These are phyloP conservation scores for Penicillium egyptiacum DNA, from an alignment of 495 filamentous ascomycete species.

Conservation along the genomic window DNA sequence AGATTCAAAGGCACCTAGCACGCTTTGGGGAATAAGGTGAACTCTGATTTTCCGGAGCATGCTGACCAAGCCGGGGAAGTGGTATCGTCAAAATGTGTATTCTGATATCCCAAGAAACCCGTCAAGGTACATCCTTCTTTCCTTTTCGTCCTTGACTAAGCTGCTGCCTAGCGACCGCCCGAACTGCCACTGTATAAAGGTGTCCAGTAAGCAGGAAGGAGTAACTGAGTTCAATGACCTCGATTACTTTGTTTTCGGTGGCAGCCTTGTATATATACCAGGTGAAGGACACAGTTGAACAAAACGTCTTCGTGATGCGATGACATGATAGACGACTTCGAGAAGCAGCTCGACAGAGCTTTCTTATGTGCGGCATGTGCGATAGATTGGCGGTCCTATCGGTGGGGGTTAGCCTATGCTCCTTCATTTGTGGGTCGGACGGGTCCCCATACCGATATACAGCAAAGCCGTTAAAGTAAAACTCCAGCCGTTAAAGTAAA, in stretches of 20 bases:
- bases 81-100: constrained; percentile 13
- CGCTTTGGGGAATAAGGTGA: constrained; percentile 4
- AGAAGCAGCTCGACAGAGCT: constrained; percentile 4
- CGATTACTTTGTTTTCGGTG: constrained; percentile 6
- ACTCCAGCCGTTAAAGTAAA: constrained; percentile 15
- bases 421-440: neutral
- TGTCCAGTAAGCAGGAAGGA: constrained; percentile 10
- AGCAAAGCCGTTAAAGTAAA: no score
- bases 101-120: constrained; percentile 8
- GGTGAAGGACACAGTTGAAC: constrained; percentile 5
- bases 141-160: constrained; percentile 8
- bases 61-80: constrained; percentile 4
- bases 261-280: neutral
- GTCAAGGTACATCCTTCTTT: constrained; percentile 10
- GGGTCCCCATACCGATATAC: constrained; percentile 8
- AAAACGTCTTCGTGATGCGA: constrained; percentile 11
- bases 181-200: constrained; percentile 15
- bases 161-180: constrained; percentile 10
- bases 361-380: constrained; percentile 10
- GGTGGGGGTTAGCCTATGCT: neutral
- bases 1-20: constrained; percentile 2
- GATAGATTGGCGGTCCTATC: constrained; percentile 11
- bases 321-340: constrained; percentile 13
- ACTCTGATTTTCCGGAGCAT: constrained; percentile 11
- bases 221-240: constrained; percentile 12